Percentiles rank a stretch among this genome's conserved stretches.
phyloP scores from a whole-genome alignment of 805 yeast species.

The Vanderwaltozyma yarrowii region DNA sequence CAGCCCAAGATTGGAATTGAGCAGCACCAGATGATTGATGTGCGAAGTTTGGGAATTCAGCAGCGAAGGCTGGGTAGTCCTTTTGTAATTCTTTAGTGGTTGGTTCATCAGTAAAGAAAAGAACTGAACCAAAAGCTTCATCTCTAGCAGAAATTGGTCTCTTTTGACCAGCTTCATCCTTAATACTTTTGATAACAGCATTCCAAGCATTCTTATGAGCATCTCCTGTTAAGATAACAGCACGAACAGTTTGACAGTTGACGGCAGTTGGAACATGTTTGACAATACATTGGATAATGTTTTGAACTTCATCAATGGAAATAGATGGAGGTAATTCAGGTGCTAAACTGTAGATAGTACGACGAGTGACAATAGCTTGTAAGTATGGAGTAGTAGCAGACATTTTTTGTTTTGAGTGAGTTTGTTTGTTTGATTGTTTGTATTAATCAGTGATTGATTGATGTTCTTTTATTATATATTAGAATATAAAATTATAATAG shows the following conservation, averaged over 20 bases:
- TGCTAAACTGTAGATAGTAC: slow-evolving; percentile 38
- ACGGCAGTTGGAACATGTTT: slow-evolving; percentile 42
- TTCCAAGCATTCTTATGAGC: slow-evolving; percentile 39
- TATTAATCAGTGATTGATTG: too few relatives aligned
- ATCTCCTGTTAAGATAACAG: slow-evolving; percentile 37
- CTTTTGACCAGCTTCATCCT: slow-evolving; percentile 29
- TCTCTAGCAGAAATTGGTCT: slow-evolving; percentile 36
- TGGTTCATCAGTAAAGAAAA: slow-evolving; percentile 38
- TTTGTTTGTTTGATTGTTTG: too few relatives aligned
- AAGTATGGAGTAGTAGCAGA: slow-evolving; percentile 11
- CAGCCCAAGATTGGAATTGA: slow-evolving; percentile 43
- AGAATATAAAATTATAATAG: too few relatives aligned
- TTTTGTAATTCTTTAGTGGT: slow-evolving; percentile 33
- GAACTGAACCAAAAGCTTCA: slow-evolving; percentile 40
- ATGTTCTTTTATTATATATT: too few relatives aligned
- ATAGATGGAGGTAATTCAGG: slow-evolving; percentile 36
- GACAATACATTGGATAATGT: slow-evolving; percentile 34
- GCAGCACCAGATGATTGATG: slow-evolving; percentile 40
- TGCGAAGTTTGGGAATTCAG: slow-evolving; percentile 39
- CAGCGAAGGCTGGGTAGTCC: slow-evolving; percentile 34
- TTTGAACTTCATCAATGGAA: slow-evolving; percentile 32
- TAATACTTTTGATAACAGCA: slow-evolving; percentile 28
- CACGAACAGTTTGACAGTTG: slow-evolving; percentile 43
- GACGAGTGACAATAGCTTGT: slow-evolving; percentile 32
- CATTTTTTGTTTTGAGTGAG: too few relatives aligned